phyloP scores from a whole-genome alignment of 176 grass and related monocot species.

The Avena eriantha region DNA sequence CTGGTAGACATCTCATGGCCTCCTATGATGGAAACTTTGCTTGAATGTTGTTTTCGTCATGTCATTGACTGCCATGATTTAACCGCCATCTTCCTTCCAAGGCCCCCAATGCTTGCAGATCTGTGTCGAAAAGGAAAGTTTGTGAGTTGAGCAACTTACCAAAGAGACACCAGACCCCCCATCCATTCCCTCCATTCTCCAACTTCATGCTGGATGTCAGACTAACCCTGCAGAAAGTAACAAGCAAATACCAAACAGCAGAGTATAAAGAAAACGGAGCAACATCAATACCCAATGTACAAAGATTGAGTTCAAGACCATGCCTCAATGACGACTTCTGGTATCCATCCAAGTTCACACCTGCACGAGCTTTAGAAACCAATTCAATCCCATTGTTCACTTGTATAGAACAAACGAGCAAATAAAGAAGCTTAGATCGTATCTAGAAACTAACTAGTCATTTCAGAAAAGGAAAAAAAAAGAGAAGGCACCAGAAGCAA shows the following conservation, averaged over 20 bases:
- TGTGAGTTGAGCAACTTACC: conserved; percentile 61
- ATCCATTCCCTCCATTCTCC: conserved; percentile 35
- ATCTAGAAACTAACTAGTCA: neutral
- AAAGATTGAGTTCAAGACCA: conserved; percentile 52
- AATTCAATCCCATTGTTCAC: conserved; percentile 59
- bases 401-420: conserved; percentile 49
- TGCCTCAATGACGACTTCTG: conserved; percentile 66
- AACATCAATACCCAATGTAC: conserved; percentile 20
- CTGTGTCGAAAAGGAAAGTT: conserved; percentile 64
- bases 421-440: conserved; percentile 46
- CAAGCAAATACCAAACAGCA: conserved; percentile 60
- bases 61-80: conserved; percentile 34
- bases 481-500: conserved; percentile 48
- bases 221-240: conserved; percentile 69
- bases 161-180: conserved; percentile 36
- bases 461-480: neutral
- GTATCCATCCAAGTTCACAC: conserved; percentile 58
- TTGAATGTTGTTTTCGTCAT: conserved; percentile 32
- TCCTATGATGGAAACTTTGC: neutral
- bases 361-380: conserved; percentile 66
- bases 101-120: conserved; percentile 36
- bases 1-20: neutral
- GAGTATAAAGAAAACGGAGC: conserved; percentile 84
- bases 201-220: conserved; percentile 62
- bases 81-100: neutral